A percentile compares a stretch with the other conserved stretches of the same genome.
Evolutionary conservation across 768 basidiomycete genomes (phyloP).

Genomic region (Macrolepiota albuminosa): DNA sequence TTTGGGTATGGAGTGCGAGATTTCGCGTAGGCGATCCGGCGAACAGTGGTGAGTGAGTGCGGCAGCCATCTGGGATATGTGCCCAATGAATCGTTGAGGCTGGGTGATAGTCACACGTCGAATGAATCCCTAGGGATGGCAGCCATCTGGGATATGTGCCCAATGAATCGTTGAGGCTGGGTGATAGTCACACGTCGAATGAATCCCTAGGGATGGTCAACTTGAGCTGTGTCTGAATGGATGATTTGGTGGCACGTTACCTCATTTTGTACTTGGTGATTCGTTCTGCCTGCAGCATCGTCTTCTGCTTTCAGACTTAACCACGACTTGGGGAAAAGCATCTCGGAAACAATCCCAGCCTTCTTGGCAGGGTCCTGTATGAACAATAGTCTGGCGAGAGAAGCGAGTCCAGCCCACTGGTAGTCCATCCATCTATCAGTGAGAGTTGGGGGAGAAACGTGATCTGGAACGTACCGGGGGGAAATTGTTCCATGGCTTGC

Average conservation of each 20-base stretch:
- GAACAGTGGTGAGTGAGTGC: constrained; percentile 58
- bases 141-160: constrained; percentile 67
- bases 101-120: constrained; percentile 46
- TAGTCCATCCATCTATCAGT: neutral
- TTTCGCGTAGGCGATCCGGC: constrained; percentile 38
- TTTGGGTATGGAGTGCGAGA: constrained; percentile 59
- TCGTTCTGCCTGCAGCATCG: constrained; percentile 57
- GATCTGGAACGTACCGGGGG: constrained; percentile 46
- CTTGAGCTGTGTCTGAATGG: neutral
- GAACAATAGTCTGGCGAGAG: constrained; percentile 31
- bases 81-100: constrained; percentile 56
- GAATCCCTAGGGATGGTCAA: constrained; percentile 31
- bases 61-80: constrained; percentile 71
- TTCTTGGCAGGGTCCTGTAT: constrained; percentile 45
- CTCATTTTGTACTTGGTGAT: constrained; percentile 53
- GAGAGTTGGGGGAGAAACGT: neutral
- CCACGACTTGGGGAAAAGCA: constrained; percentile 63
- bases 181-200: constrained; percentile 44
- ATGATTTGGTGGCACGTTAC: constrained; percentile 25
- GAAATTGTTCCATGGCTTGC: constrained; percentile 49
- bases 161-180: constrained; percentile 53
- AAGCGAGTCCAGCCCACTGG: constrained; percentile 36
- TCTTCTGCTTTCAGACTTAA: constrained; percentile 46
- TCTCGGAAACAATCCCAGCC: constrained; percentile 45
- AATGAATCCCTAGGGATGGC: constrained; percentile 44